Evolutionary conservation across 2,329 filamentous ascomycete genomes (phyloP), one percentile per base, ranked within the genome.

Genomic region (Bipolaris cookei): DNA sequence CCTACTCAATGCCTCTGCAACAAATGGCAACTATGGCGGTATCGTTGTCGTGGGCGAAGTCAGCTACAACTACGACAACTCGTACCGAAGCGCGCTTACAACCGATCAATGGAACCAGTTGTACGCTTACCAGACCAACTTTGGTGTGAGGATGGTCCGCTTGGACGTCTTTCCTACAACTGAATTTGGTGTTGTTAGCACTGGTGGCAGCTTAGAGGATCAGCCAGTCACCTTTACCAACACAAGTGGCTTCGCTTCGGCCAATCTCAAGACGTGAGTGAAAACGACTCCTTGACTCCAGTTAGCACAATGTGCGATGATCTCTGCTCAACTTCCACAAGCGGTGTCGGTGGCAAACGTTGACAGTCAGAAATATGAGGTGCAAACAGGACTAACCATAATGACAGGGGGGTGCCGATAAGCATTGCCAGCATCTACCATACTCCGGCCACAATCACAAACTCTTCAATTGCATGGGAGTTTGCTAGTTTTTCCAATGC

Each of bases 121-220:
- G 2, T 86, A 84, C 63, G 77, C 79, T 45, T 88, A 88, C 63
- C 86, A 88, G 70, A 77, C 78, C 2, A 74, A 74, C 23, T 88
- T 86, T 61, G 83, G 84, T 18, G 82, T 86, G 11, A 80, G 86
- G 25, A 84, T 88, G 83, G 84, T 87, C 28, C 82, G 85, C 45
- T 74, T 86, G 18, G 84, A 87, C 65, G 83, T 82, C 5, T 86
- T 80, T 62, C 86, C 86, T 5, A 79, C 79, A 6, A 69, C 80
- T 13, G 78, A 80, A 8, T 84, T 80, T 65, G 83, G 84, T 65
- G 73, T 67, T 10, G 58, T 62, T 13, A 74, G 76, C 62, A 70
- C 65, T 23, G 71, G 74, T 39, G 67, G 78, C 32, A 75, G 67
- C 47, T 50, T 66, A 34, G 67, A 69, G 16, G 71, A 75, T 45